A percentile compares a stretch with the other conserved stretches of the same genome.
Evolutionary conservation across 148 eudicot species (phyloP).

Genomic region (Chenopodium quinoa): DNA sequence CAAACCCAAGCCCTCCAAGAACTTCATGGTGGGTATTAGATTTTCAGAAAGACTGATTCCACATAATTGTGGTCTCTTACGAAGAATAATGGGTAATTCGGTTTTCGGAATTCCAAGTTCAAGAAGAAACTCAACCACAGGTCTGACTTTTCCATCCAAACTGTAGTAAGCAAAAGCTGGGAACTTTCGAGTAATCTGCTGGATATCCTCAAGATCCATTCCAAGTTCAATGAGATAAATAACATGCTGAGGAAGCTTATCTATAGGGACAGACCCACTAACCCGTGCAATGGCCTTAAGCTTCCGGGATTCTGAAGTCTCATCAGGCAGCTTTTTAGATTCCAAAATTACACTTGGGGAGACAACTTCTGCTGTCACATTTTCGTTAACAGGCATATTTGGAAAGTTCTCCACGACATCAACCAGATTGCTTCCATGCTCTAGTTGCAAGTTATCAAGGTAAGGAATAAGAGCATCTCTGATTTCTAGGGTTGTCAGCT

Average conservation of each 20-base stretch:
- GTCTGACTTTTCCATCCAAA: constrained; percentile 78
- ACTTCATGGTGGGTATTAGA: constrained; percentile 78
- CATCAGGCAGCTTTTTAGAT: constrained; percentile 41
- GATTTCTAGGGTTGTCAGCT: constrained; percentile 86
- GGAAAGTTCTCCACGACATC: constrained; percentile 70
- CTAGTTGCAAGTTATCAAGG: constrained; percentile 61
- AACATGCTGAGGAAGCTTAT: constrained; percentile 62
- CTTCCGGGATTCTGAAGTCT: constrained; percentile 26
- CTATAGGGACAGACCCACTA: constrained; percentile 45
- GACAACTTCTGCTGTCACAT: constrained; percentile 29
- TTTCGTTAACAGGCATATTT: constrained; percentile 45
- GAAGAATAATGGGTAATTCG: constrained; percentile 63
- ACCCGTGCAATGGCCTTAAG: constrained; percentile 59
- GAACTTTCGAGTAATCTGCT: constrained; percentile 59
- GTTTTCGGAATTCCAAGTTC: constrained; percentile 73
- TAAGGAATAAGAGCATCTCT: constrained; percentile 76
- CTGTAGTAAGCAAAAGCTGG: constrained; percentile 88
- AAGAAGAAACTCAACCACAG: constrained; percentile 73
- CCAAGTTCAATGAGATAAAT: constrained; percentile 72
- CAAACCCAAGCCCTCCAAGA: constrained; percentile 68
- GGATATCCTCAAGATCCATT: constrained; percentile 62
- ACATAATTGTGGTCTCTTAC: constrained; percentile 78
- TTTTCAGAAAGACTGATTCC: constrained; percentile 79
- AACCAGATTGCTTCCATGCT: constrained; percentile 50
- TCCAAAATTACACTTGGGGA: constrained; percentile 29